These are phyloP conservation scores for Climacium dendroides DNA, from an alignment of 225 moss, liverwort and hornwort genomes.

Conservation along the genomic window DNA sequence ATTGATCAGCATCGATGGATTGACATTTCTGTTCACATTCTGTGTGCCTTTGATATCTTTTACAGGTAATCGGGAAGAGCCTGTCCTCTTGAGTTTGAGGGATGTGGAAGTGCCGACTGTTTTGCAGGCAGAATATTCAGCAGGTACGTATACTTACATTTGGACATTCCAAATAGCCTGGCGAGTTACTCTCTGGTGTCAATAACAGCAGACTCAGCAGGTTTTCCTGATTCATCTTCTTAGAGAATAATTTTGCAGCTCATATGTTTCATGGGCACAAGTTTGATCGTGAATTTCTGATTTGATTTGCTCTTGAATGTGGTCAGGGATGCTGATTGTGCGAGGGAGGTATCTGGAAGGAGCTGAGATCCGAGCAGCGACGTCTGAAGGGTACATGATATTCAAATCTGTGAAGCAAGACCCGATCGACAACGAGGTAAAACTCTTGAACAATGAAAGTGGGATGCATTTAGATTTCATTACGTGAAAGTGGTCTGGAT, in stretches of 20 bases:
- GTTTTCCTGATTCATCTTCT: neutral
- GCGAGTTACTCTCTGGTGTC: neutral
- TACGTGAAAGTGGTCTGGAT: no score
- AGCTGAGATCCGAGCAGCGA: conserved; percentile 6
- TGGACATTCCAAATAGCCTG: neutral
- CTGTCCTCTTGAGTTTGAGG: neutral
- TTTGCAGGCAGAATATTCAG: neutral
- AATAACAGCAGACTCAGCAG: no score
- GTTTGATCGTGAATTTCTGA: neutral
- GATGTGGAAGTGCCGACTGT: neutral
- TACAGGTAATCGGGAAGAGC: neutral
- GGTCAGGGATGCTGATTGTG: neutral
- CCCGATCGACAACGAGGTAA: neutral
- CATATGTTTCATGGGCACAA: neutral
- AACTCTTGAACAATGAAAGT: neutral
- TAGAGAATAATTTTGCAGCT: neutral
- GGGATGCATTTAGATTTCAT: neutral
- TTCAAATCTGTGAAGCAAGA: neutral
- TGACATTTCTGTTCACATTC: neutral
- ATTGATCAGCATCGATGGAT: neutral
- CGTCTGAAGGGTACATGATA: neutral
- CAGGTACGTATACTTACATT: neutral
- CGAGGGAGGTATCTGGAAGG: conserved; percentile 3
- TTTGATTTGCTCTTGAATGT: neutral
- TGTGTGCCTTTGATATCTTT: neutral